Percentiles rank a stretch among this genome's conserved stretches.
These are phyloP conservation scores for Aspergillus pseudoterreus DNA, from an alignment of 2,329 filamentous ascomycete genomes.

Conservation along the genomic window DNA sequence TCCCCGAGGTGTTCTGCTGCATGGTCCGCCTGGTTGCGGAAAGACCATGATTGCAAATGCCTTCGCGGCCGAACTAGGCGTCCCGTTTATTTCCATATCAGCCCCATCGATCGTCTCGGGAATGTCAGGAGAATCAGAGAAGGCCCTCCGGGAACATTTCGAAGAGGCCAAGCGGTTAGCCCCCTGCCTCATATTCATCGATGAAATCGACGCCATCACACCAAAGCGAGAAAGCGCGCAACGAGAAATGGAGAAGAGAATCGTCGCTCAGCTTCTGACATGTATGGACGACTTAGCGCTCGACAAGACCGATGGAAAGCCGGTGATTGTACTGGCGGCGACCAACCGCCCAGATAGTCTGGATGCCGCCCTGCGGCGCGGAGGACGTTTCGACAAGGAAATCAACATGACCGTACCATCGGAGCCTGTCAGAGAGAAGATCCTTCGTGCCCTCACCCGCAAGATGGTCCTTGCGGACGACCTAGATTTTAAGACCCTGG, in stretches of 20 bases:
- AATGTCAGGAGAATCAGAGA: conserved; percentile 86
- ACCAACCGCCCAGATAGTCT: conserved; percentile 85
- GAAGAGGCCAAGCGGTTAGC: conserved; percentile 83
- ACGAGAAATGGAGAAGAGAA: conserved; percentile 84
- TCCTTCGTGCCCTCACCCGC: conserved; percentile 69
- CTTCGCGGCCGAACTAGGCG: conserved; percentile 69
- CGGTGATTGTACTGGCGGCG: conserved; percentile 85
- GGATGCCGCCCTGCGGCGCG: conserved; percentile 70
- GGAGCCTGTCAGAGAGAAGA: conserved; percentile 70
- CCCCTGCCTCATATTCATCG: conserved; percentile 86
- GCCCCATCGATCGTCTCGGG: conserved; percentile 78
- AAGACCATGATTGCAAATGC: conserved; percentile 83
- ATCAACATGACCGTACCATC: conserved; percentile 87
- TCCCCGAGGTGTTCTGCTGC: conserved; percentile 70
- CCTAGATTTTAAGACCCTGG: conserved; percentile 70
- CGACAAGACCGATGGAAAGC: conserved; percentile 68
- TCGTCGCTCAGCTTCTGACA: conserved; percentile 75
- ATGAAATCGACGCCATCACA: conserved; percentile 87
- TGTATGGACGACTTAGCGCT: conserved; percentile 81
- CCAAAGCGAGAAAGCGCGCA: conserved; percentile 79
- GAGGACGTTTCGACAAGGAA: conserved; percentile 75
- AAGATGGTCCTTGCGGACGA: conserved; percentile 62
- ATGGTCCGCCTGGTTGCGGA: conserved; percentile 80
- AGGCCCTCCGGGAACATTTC: conserved; percentile 78
- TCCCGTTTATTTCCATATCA: conserved; percentile 77